Evolutionary conservation across 768 basidiomycete genomes (phyloP), one percentile per base, ranked within the genome.

Genomic region (Strobilomyces dryophilus): DNA sequence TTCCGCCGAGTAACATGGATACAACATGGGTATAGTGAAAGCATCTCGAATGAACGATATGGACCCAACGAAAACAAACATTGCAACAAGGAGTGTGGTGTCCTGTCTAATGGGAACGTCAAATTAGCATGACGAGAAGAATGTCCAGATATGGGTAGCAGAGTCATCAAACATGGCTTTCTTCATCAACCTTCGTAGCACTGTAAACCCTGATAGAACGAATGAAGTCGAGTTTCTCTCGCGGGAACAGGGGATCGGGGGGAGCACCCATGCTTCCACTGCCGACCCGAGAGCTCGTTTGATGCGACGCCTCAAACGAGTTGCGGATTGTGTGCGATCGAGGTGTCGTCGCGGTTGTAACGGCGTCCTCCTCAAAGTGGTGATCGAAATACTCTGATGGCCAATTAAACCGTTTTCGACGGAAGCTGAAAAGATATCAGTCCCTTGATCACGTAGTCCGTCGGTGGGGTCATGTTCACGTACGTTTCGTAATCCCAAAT

Each of bases 341-440:
- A 39, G 63, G 67, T 18, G 65, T 65, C 41, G 60, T 40, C 32
- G 49, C 31, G 27, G 60, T 53, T 32, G 56, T 63, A 31, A 56
- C 61, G 40, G 57, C 58, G 32, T 26, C 35, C 8, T 71, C 36
- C 3, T 17, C 71, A 29, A 64, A 29, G 44, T 65, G 64, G 49
- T 60, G 59, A 55, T 74, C 73, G 46, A 71, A 63, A 29, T 67
- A 64, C 41, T 79, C 77, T 37, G 75, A 70, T 6, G 85, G 84
- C 85, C 85, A 88, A 60, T 86, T 80, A 64, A 88, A 80, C 39
- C 87, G 80, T 51, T 72, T 73, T 47, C 85, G 79, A 37, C 82
- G 80, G 71, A 87, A 88, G 54, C 87, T 89, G 61, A 47, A 9
- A 56, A 51, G 14, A 31, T 20, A 39, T 47, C 53, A n/a, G 47